A percentile compares a stretch with the other conserved stretches of the same genome.
phyloP scores from a whole-genome alignment of 805 yeast genomes.

The Lipomyces chichibuensis region DNA sequence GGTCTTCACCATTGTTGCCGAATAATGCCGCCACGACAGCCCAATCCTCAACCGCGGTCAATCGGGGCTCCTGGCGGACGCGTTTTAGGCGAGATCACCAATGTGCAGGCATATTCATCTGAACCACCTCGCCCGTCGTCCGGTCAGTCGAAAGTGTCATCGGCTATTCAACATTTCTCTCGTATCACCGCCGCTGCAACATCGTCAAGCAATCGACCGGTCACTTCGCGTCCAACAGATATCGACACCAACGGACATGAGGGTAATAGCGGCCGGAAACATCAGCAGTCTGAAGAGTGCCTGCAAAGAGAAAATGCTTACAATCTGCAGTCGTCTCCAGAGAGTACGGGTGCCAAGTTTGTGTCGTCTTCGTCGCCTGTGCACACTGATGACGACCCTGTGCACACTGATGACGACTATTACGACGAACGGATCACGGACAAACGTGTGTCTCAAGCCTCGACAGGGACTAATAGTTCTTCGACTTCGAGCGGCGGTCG shows the following conservation, averaged over 20 bases:
- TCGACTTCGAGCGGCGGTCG: slow-evolving; percentile 49
- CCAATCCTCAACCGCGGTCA: slow-evolving; percentile 5
- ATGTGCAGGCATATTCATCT: slow-evolving; percentile 12
- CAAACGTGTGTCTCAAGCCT: slow-evolving; percentile 54
- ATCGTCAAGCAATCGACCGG: neutral
- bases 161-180: slow-evolving; percentile 31
- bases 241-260: slow-evolving; percentile 13
- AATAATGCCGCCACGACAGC: slow-evolving; percentile 5
- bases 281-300: neutral
- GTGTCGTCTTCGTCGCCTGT: slow-evolving; percentile 3
- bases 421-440: slow-evolving; percentile 44
- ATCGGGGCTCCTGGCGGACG: slow-evolving; percentile 12
- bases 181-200: slow-evolving; percentile 12
- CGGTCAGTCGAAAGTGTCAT: slow-evolving; percentile 26
- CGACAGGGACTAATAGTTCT: slow-evolving; percentile 46
- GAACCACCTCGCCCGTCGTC: slow-evolving; percentile 10
- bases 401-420: slow-evolving; percentile 42
- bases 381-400: slow-evolving; percentile 41
- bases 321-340: slow-evolving; percentile 4
- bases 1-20: neutral
- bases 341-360: neutral
- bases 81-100: slow-evolving; percentile 26
- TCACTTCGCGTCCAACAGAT: slow-evolving; percentile 15
- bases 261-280: neutral
- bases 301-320: neutral